A percentile compares a stretch with the other conserved stretches of the same genome.
Evolutionary conservation across 768 basidiomycete species (phyloP).

Genomic region (Suillus americanus): DNA sequence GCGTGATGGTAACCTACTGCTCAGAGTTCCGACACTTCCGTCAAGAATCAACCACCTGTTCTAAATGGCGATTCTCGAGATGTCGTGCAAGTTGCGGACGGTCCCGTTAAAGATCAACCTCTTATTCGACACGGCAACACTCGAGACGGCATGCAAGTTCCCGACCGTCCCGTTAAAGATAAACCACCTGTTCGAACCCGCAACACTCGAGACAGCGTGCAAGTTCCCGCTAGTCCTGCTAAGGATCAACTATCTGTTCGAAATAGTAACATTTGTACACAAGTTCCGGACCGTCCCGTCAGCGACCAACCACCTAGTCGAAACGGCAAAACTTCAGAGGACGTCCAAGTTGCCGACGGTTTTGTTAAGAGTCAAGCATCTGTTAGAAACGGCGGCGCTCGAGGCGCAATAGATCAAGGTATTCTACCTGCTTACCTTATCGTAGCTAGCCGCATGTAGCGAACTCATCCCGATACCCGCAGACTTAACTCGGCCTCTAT

Average conservation of each 20-base stretch:
- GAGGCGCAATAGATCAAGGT: background rate
- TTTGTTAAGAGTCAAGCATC: background rate
- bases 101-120: background rate
- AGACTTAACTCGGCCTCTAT: background rate
- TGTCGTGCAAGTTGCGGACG: background rate
- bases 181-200: background rate
- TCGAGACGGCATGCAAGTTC: background rate
- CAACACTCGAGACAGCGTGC: background rate
- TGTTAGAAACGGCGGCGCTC: background rate
- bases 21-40: background rate
- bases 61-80: background rate
- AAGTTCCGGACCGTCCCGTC: background rate
- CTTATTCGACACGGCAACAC: background rate
- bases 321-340: background rate
- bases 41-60: too few relatives aligned
- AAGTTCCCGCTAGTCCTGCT: background rate
- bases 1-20: background rate
- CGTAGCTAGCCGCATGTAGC: background rate
- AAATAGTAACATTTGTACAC: background rate
- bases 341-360: background rate
- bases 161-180: background rate
- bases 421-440: background rate
- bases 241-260: background rate
- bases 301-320: background rate
- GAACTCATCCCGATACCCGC: background rate